Percentiles rank a stretch among this genome's conserved stretches.
Evolutionary conservation across 1,139 yeast species (phyloP).

Genomic region (Debaryomycetaceae sp.): DNA sequence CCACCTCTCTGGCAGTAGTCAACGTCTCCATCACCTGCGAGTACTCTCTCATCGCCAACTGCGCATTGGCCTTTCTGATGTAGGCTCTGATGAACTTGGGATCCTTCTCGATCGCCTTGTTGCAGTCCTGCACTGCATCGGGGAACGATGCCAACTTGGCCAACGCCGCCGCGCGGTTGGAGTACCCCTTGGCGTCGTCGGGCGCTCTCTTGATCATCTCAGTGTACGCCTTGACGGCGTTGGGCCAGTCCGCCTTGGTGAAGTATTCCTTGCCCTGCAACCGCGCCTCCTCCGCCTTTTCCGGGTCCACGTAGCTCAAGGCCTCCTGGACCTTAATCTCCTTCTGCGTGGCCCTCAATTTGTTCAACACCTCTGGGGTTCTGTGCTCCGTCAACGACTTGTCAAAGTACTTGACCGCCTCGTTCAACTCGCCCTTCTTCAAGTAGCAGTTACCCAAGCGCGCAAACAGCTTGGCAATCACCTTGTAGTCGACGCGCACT

Average conservation of each 20-base stretch:
- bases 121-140: conserved; percentile 91
- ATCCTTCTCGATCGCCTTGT: conserved; percentile 81
- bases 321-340: conserved; percentile 76
- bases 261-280: conserved; percentile 85
- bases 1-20: conserved; percentile 71
- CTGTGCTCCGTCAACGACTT: conserved; percentile 96
- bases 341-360: conserved; percentile 84
- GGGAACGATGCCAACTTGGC: conserved; percentile 96
- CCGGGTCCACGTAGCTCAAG: conserved; percentile 79
- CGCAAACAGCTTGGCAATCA: conserved; percentile 88
- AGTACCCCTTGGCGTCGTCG: conserved; percentile 92
- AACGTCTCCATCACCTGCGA: conserved; percentile 79
- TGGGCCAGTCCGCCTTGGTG: conserved; percentile 94
- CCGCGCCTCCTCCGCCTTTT: conserved; percentile 93
- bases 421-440: conserved; percentile 66
- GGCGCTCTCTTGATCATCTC: conserved; percentile 98
- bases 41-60: conserved; percentile 86
- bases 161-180: conserved; percentile 96
- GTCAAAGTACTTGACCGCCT: conserved; percentile 78
- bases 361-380: conserved; percentile 87
- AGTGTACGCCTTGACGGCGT: conserved; percentile 88
- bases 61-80: conserved; percentile 94
- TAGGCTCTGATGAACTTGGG: conserved; percentile 90
- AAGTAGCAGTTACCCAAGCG: conserved; percentile 82
- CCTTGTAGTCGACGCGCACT: conserved; percentile 83